Percentiles rank a stretch among this genome's conserved stretches.
These are phyloP conservation scores for Nelumbo lutea DNA, from an alignment of 164 flowering plant genomes.

Conservation along the genomic window DNA sequence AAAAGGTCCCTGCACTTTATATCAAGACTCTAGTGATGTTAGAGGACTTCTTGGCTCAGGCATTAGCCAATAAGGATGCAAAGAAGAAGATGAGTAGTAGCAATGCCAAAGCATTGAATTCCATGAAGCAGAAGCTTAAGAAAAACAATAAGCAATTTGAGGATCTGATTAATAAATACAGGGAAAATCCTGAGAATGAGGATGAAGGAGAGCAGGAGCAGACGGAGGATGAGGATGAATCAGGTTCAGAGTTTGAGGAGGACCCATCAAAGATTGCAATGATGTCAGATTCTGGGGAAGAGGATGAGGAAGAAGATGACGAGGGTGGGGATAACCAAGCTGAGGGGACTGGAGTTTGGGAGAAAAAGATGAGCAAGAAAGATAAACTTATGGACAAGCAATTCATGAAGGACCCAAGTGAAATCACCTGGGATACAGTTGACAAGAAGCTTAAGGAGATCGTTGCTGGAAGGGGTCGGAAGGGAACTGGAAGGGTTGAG, in stretches of 20 bases:
- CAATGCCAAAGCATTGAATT: conserved; percentile 80
- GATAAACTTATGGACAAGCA: conserved; percentile 76
- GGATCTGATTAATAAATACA: conserved; percentile 57
- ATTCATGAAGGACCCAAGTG: conserved; percentile 75
- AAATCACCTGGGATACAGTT: conserved; percentile 80
- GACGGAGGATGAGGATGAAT: conserved; percentile 33
- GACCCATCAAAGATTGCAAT: conserved; percentile 24
- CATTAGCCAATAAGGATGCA: conserved; percentile 83
- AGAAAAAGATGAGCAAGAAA: conserved; percentile 63
- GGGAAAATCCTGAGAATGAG: conserved; percentile 71
- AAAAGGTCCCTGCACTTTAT: conserved; percentile 55
- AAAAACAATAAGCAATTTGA: conserved; percentile 87
- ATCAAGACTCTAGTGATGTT: conserved; percentile 78
- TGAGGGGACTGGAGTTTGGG: conserved; percentile 45
- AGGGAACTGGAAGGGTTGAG: conserved; percentile 94
- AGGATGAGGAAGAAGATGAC: conserved; percentile 25
- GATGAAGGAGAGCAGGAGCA: conserved; percentile 45
- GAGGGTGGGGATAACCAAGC: conserved; percentile 17
- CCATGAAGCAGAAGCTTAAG: conserved; percentile 93
- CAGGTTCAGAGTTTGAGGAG: conserved; percentile 41
- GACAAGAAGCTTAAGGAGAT: conserved; percentile 81
- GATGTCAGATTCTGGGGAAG: conserved; percentile 20
- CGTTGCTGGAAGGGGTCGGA: conserved; percentile 81
- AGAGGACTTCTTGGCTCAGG: conserved; percentile 71
- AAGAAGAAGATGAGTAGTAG: conserved; percentile 91